Conservation (phyloP, 164 flowering plant genomes). For the Chimonanthus salicifolius region DNA sequence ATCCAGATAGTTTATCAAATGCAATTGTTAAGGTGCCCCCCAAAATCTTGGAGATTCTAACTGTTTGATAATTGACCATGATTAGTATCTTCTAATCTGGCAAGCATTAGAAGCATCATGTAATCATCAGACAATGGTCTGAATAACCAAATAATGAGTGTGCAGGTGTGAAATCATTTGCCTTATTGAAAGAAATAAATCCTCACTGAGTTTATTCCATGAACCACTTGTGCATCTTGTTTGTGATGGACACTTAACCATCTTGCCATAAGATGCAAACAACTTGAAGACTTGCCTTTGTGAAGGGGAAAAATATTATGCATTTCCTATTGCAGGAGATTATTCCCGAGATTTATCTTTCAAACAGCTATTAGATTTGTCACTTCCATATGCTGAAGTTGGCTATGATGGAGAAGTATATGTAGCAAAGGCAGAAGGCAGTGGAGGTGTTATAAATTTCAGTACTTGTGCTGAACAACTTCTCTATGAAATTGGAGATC, state of each 20-base stretch:
- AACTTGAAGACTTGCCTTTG: too few species aligned
- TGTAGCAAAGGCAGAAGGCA: constrained; percentile 75
- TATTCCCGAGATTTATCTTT: constrained; percentile 54
- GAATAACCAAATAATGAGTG: neutral
- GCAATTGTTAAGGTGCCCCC: neutral
- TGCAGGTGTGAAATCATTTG: neutral
- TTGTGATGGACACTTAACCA: neutral
- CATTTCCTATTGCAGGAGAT: constrained; percentile 46
- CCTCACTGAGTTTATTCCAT: neutral
- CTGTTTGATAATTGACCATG: neutral
- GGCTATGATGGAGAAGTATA: constrained; percentile 56
- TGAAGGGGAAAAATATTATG: neutral
- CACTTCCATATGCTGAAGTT: constrained; percentile 91
- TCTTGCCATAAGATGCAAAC: neutral
- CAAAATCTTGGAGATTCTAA: neutral
- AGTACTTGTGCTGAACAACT: constrained; percentile 92
- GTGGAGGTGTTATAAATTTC: constrained; percentile 68
- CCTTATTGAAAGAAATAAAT: neutral
- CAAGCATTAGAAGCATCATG: too few species aligned
- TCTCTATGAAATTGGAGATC: constrained; percentile 94
- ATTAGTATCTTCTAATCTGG: too few species aligned
- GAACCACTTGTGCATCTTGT: neutral
- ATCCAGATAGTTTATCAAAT: neutral
- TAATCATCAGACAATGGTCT: too few species aligned
- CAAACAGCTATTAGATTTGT: constrained; percentile 51